Evolutionary conservation across 768 basidiomycete genomes (phyloP), one percentile per base, ranked within the genome.

Genomic region (Calvatia gigantea): DNA sequence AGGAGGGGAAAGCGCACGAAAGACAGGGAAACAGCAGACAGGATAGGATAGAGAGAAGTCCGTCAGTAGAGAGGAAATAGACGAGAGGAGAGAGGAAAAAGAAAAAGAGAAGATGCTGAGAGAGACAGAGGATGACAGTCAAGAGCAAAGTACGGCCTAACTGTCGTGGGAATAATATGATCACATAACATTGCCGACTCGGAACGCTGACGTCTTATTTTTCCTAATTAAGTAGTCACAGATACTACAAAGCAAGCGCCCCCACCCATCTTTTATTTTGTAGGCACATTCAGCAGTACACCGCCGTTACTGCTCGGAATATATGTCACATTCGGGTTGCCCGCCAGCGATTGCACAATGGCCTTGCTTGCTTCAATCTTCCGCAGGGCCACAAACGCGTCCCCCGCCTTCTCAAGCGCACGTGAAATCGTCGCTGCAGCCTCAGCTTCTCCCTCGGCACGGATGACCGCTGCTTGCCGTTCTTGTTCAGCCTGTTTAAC

Each of bases 281-380:
- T 81, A 55, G 89, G 86, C 58, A 96, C 85, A 70, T 90, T 92
- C 68, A 96, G 71, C 61, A 97, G 72, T 56, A 97, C 85, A 65
- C 89, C 89, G 12, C 84, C 84, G 11, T 85, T 78, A 60, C 87
- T 78, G 62, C 86, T 86, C 44, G 94, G 94, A 56, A 97, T 84
- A 67, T 94, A 97, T 31, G 91, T 87, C 65, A 97, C 91, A 69
- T 95, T 94, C 57, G 82, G 80, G 65, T 89, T 94, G 61, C 67
- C 72, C 33, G 88, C 65, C 64, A 97, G 75, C 60, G 91, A 94
- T 65, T 86, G 83, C 51, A 88, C 97, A 67, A 99, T 98, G 54
- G 96, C 97, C 76, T 98, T 94, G 79, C 89, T 91, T 50, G 97
- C 94, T 74, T 99, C 97, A 65, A 99, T 99, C 74, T 93, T 91